A percentile compares a stretch with the other conserved stretches of the same genome.
Conservation (phyloP, 2,329 filamentous ascomycete genomes). For the Aspergillus bombycis region DNA sequence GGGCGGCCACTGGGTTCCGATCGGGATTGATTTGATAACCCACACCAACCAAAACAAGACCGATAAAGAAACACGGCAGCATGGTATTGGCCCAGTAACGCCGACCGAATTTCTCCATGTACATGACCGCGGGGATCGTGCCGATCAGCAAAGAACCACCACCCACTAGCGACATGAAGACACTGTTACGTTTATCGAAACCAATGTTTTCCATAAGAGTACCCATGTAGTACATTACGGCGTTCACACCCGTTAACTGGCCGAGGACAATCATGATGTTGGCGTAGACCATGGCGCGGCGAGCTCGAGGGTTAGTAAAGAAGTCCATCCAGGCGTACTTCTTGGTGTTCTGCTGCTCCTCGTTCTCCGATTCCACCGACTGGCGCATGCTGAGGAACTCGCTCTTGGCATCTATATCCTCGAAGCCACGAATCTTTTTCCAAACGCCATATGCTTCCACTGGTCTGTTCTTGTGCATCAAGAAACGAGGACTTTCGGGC, state of each 20-base stretch:
- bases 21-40: slow-evolving; percentile 61
- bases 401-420: slow-evolving; percentile 60
- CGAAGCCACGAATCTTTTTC: slow-evolving; percentile 70
- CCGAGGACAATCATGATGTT: slow-evolving; percentile 72
- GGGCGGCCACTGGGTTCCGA: slow-evolving; percentile 51
- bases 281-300: slow-evolving; percentile 67
- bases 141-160: slow-evolving; percentile 69
- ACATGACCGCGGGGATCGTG: slow-evolving; percentile 68
- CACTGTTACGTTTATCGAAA: slow-evolving; percentile 63
- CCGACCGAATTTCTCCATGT: slow-evolving; percentile 73
- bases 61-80: slow-evolving; percentile 72
- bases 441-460: slow-evolving; percentile 69
- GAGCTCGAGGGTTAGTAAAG: slow-evolving; percentile 69
- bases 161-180: slow-evolving; percentile 76
- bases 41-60: slow-evolving; percentile 67
- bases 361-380: slow-evolving; percentile 61
- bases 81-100: slow-evolving; percentile 75
- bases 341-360: slow-evolving; percentile 56
- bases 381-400: slow-evolving; percentile 75
- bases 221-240: slow-evolving; percentile 73
- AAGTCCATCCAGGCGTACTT: slow-evolving; percentile 74
- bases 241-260: slow-evolving; percentile 72
- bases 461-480: slow-evolving; percentile 67
- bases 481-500: slow-evolving; percentile 68
- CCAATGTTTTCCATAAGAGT: slow-evolving; percentile 69